A percentile compares a stretch with the other conserved stretches of the same genome.
Conservation (phyloP, 2,329 filamentous ascomycete species). For the Fusarium nygamai region DNA sequence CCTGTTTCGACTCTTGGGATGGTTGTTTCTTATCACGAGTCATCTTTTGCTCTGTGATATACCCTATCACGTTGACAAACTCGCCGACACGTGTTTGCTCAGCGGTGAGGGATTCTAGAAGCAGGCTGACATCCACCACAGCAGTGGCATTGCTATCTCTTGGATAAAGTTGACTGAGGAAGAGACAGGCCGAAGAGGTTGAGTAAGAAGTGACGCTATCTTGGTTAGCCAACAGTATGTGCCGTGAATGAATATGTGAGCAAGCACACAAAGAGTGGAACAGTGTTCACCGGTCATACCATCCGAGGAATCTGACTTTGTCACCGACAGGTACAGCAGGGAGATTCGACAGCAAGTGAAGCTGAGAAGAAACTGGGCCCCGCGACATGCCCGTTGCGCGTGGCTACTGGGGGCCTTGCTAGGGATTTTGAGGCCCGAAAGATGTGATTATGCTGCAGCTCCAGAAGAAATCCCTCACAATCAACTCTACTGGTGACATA, state of each 20-base stretch:
- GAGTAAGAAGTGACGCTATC: conserved; percentile 63
- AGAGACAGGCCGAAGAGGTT: conserved; percentile 67
- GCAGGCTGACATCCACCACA: conserved; percentile 75
- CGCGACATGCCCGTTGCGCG: conserved; percentile 55
- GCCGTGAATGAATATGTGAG: conserved; percentile 12
- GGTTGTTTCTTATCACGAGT: conserved; percentile 9
- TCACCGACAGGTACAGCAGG: conserved; percentile 61
- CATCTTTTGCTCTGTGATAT: conserved; percentile 60
- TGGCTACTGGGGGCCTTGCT: conserved; percentile 2
- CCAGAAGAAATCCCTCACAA: conserved; percentile 22
- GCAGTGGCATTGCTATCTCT: conserved; percentile 57
- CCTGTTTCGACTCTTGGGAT: conserved; percentile 31
- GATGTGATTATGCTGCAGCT: conserved; percentile 30
- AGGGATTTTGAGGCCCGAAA: conserved; percentile 30
- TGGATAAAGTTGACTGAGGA: conserved; percentile 75
- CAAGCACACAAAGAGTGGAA: conserved; percentile 1
- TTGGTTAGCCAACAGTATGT: conserved; percentile 42
- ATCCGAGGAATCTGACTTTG: conserved; percentile 94
- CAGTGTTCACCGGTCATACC: conserved; percentile 65
- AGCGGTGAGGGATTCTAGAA: conserved; percentile 72
- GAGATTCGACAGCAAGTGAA: conserved; percentile 73
- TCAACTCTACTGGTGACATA: not conserved
- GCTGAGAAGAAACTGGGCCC: conserved; percentile 70
- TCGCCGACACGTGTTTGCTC: conserved; percentile 76
- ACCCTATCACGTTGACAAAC: conserved; percentile 91